phyloP scores from a whole-genome alignment of 805 yeast genomes.

The Torulaspora gathmanii region DNA sequence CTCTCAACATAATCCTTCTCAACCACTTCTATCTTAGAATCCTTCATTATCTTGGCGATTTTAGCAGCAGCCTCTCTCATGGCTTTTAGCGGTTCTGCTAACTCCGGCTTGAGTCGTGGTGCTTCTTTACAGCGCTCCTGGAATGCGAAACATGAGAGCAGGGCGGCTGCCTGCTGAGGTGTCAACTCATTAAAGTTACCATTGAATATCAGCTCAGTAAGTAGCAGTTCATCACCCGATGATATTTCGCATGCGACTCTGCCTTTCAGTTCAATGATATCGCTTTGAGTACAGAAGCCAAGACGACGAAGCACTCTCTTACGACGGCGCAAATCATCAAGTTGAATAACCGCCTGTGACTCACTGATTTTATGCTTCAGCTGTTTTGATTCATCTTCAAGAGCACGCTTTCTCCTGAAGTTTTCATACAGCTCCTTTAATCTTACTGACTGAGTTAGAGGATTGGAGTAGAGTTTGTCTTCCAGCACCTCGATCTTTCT shows the following conservation, averaged over 20 bases:
- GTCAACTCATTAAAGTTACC: constrained; percentile 88
- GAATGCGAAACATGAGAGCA: constrained; percentile 91
- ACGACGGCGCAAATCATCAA: constrained; percentile 89
- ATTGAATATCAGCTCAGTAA: constrained; percentile 90
- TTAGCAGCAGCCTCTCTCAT: constrained; percentile 87
- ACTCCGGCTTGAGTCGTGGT: constrained; percentile 79
- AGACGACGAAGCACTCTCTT: constrained; percentile 88
- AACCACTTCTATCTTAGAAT: constrained; percentile 81
- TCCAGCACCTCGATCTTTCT: constrained; percentile 81
- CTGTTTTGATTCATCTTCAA: constrained; percentile 54
- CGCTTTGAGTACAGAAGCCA: constrained; percentile 81
- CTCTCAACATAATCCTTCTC: constrained; percentile 91
- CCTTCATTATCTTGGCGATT: constrained; percentile 84
- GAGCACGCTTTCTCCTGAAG: constrained; percentile 59
- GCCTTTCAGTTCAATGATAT: constrained; percentile 92
- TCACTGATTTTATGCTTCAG: constrained; percentile 65
- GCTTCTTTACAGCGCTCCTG: constrained; percentile 90
- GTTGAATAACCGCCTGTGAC: constrained; percentile 86
- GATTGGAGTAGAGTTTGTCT: constrained; percentile 64
- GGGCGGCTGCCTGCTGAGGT: constrained; percentile 88
- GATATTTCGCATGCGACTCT: constrained; percentile 96
- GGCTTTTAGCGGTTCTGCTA: constrained; percentile 85
- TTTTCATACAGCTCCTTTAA: constrained; percentile 58
- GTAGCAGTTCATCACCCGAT: constrained; percentile 74
- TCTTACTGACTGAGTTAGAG: constrained; percentile 57